A percentile compares a stretch with the other conserved stretches of the same genome.
Evolutionary conservation across 2,329 filamentous ascomycete species (phyloP).

Genomic region (Lecanicillium sp.): DNA sequence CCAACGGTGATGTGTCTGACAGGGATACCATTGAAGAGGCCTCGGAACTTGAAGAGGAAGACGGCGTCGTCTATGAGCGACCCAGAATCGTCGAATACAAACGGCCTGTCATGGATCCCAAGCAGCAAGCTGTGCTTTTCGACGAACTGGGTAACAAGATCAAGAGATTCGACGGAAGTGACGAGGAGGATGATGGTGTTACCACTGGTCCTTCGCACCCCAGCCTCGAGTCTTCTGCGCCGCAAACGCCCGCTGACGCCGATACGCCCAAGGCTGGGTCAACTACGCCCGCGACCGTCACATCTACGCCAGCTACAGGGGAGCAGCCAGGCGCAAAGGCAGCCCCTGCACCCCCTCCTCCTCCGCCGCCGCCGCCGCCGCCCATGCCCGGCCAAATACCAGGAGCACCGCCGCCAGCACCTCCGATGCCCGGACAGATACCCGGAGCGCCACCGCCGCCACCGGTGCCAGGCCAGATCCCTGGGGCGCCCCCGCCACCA

Average conservation of each 20-base stretch:
- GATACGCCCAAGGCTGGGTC: slow-evolving; percentile 55
- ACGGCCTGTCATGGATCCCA: slow-evolving; percentile 60
- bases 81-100: slow-evolving; percentile 74
- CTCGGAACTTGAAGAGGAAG: slow-evolving; percentile 44
- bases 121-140: slow-evolving; percentile 59
- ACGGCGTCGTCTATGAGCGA: slow-evolving; percentile 67
- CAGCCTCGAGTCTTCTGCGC: slow-evolving; percentile 65
- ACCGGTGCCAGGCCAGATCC: slow-evolving; percentile 30
- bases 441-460: slow-evolving; percentile 30
- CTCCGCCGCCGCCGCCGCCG: slow-evolving; percentile 40
- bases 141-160: slow-evolving; percentile 70
- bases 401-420: slow-evolving; percentile 42
- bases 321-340: too few species aligned
- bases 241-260: slow-evolving; percentile 57
- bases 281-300: slow-evolving; percentile 34
- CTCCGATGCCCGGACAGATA: slow-evolving; percentile 30
- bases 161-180: slow-evolving; percentile 65
- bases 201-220: slow-evolving; percentile 72
- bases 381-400: slow-evolving; percentile 41
- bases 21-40: slow-evolving; percentile 39
- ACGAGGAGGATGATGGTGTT: slow-evolving; percentile 62
- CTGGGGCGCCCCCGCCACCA: slow-evolving; percentile 25
- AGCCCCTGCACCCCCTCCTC: slow-evolving; percentile 30
- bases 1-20: slow-evolving; percentile 39
- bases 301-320: slow-evolving; percentile 24